Conservation (phyloP, 2,329 filamentous ascomycete species). For the Myrmaecium sp. region DNA sequence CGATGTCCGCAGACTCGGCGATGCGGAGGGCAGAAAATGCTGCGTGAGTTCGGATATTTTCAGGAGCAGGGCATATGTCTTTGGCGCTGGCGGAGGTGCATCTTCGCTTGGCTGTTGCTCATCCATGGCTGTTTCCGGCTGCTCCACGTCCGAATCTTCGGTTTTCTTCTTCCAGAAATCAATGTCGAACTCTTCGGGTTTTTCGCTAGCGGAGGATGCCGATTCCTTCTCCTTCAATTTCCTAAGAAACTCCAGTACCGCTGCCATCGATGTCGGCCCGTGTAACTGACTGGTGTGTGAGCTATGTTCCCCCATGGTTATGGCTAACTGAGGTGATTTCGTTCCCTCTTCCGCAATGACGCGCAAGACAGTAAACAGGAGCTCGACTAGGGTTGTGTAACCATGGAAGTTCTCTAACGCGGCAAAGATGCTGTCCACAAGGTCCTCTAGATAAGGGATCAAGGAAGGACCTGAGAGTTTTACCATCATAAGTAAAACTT, state of each 20-base stretch:
- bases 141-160: slow-evolving; percentile 9
- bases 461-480: slow-evolving; percentile 64
- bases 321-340: slow-evolving; percentile 34
- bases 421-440: slow-evolving; percentile 79
- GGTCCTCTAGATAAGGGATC: slow-evolving; percentile 79
- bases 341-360: slow-evolving; percentile 73
- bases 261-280: slow-evolving; percentile 6
- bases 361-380: slow-evolving; percentile 65
- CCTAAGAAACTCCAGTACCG: slow-evolving; percentile 12
- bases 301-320: slow-evolving; percentile 15
- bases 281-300: no score
- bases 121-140: slow-evolving; percentile 13
- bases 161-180: slow-evolving; percentile 13
- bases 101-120: slow-evolving; percentile 25
- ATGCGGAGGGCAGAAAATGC: slow-evolving; percentile 76
- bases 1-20: slow-evolving; percentile 58
- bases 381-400: slow-evolving; percentile 71
- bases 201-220: no score
- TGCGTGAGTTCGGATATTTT: slow-evolving; percentile 73
- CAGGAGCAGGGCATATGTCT: slow-evolving; percentile 65
- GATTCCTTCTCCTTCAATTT: slow-evolving; percentile 17
- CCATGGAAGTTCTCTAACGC: slow-evolving; percentile 92
- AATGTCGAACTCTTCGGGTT: slow-evolving; percentile 10
- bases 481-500: slow-evolving; percentile 90
- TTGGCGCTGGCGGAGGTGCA: slow-evolving; percentile 48